Evolutionary conservation across 192 early-diverging fungal genomes (phyloP).

Genomic region (Cladochytrium replicatum): DNA sequence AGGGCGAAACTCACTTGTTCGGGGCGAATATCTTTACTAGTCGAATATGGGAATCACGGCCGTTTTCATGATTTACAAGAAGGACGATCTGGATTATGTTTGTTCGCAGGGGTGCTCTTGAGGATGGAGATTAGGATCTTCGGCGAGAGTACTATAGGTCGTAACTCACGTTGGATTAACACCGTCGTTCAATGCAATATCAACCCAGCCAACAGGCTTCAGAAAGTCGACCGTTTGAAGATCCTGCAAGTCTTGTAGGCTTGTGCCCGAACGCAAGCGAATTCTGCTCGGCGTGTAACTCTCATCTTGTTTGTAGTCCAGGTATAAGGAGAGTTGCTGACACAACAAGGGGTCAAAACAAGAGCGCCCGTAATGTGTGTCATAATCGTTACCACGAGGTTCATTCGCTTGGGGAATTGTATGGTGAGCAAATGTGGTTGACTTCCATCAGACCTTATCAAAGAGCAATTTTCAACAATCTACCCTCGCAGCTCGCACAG

Average conservation of each 20-base stretch:
- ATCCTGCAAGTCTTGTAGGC: constrained; percentile 53
- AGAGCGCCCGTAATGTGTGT: not conserved
- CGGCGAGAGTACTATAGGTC: not conserved
- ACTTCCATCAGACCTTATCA: constrained; percentile 53
- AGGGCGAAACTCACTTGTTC: constrained; percentile 41
- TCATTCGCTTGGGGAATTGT: constrained; percentile 52
- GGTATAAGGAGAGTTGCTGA: constrained; percentile 29
- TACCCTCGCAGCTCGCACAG: too few species aligned
- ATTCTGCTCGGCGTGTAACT: constrained; percentile 66
- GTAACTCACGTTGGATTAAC: constrained; percentile 4
- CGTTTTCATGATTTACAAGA: constrained; percentile 64
- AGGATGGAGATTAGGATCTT: constrained; percentile 5
- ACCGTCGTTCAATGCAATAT: constrained; percentile 45
- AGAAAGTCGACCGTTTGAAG: constrained; percentile 35
- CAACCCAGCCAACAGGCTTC: constrained; percentile 59
- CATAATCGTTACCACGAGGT: constrained; percentile 32
- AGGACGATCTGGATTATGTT: constrained; percentile 63
- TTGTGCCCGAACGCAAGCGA: constrained; percentile 57
- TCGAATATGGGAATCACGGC: constrained; percentile 75
- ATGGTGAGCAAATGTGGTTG: constrained; percentile 69
- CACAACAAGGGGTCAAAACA: not conserved
- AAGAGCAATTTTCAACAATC: not conserved
- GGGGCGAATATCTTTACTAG: constrained; percentile 57
- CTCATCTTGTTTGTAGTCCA: constrained; percentile 72
- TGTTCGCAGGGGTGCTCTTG: constrained; percentile 40